Conservation (phyloP, 176 grass and related monocot species). For the Hordeum marinum region DNA sequence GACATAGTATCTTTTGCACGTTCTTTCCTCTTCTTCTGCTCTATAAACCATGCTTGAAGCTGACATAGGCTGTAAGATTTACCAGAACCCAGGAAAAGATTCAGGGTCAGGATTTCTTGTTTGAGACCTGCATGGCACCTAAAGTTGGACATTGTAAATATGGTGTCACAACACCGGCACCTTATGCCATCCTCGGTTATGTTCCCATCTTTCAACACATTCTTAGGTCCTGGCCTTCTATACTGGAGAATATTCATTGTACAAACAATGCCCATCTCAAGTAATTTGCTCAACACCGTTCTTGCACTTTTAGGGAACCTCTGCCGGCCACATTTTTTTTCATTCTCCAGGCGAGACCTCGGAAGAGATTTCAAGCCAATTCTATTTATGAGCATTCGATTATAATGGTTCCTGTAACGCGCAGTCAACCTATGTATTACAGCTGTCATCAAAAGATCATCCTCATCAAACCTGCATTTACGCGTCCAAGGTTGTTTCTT, state of each 20-base stretch:
- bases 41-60: conserved; percentile 82
- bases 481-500: conserved; percentile 14
- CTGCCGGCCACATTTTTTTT: conserved; percentile 31
- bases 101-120: conserved; percentile 45
- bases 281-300: conserved; percentile 62
- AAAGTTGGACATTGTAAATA: conserved; percentile 68
- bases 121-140: conserved; percentile 53
- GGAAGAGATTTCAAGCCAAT: conserved; percentile 34
- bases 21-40: conserved; percentile 65
- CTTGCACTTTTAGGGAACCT: conserved; percentile 43
- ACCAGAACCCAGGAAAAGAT: conserved; percentile 78
- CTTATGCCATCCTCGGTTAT: conserved; percentile 60
- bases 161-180: conserved; percentile 62
- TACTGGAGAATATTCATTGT: conserved; percentile 53
- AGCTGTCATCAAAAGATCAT: conserved; percentile 71
- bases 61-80: conserved; percentile 71
- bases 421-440: conserved; percentile 46
- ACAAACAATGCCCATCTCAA: conserved; percentile 60
- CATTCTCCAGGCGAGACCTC: conserved; percentile 24
- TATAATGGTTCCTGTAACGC: conserved; percentile 35
- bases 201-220: conserved; percentile 61
- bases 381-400: conserved; percentile 31
- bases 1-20: conserved; percentile 33
- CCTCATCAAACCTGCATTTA: conserved; percentile 41
- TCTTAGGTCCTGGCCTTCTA: conserved; percentile 42